Base-by-base conservation (phyloP, 2,329 filamentous ascomycete genomes). In the Aspergillus carbonarius region DNA sequence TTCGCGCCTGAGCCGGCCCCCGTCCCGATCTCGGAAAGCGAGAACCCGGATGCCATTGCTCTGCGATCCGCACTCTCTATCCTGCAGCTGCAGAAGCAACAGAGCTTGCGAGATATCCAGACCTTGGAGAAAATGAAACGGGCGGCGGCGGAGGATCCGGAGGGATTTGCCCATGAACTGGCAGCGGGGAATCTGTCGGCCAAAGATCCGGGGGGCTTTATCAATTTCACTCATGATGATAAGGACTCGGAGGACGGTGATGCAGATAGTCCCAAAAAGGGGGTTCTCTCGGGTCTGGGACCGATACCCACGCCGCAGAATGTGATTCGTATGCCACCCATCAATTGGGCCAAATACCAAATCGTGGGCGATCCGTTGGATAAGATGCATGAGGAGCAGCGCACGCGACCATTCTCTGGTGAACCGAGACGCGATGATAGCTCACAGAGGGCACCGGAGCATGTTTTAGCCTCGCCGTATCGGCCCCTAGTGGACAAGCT, bases 341-440 rank as follows among this genome's bases (percentile, higher is more conserved):
- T 98, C 70, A 96, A 97, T 78, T 98, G 93, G 93, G 86, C 88
- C 12, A 93, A 96, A 71, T 98, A 98, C 74, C 91, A 91, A 66
- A 83, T 97, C n/a, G 87, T 95, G 3, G 93, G 92, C 50, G 88
- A 91, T 60, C 86, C 91, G 1, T 81, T 97, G 35, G 92, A 97
- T 74, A 90, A 87, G 72, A 80, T 97, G 63, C 93, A 97, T 72
- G 84, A 86, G 52, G 90, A 96, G 70, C 92, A 97, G 76, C 78
- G 87, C 54, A 77, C 79, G 50, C 83, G 85, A 55, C 92, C 92
- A 1, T 72, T 70, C 15, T 59, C 75, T 7, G 74, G 77, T 9
- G 79, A 78, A 68, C 64, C 78, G 66, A 55, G 73, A 63, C 71
- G 70, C 20, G 71, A 77, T 55, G 70, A 73, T 9, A 59, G 65